Percentiles rank a stretch among this genome's conserved stretches.
phyloP scores from a whole-genome alignment of 805 yeast species.

The Cyberlindnera subsufficiens region DNA sequence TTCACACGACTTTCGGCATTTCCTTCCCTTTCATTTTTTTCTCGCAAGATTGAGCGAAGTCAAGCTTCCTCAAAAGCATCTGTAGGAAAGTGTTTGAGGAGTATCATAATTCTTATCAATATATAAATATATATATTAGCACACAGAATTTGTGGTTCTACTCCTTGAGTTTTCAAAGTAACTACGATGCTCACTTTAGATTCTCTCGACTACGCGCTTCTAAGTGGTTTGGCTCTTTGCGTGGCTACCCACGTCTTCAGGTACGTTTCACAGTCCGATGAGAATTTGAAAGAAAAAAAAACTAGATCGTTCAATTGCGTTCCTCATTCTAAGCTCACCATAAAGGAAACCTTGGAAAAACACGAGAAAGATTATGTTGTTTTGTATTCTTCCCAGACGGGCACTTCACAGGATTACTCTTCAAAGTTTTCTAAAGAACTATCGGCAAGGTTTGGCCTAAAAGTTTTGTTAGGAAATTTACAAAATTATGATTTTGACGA shows the following conservation, averaged over 20 bases:
- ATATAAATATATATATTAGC: no score
- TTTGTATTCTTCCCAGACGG: slow-evolving; percentile 93
- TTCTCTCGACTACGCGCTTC: slow-evolving; percentile 62
- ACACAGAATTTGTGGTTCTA: no score
- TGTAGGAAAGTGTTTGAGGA: no score
- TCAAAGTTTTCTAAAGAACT: slow-evolving; percentile 86
- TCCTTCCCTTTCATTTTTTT: no score
- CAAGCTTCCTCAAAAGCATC: no score
- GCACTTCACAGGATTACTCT: slow-evolving; percentile 97
- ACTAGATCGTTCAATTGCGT: slow-evolving; percentile 24
- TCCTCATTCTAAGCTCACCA: slow-evolving; percentile 42
- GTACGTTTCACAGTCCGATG: slow-evolving; percentile 44
- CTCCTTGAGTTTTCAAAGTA: no score
- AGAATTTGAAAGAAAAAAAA: slow-evolving; percentile 6
- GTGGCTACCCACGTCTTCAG: slow-evolving; percentile 62
- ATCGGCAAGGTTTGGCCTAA: slow-evolving; percentile 71
- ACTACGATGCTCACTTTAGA: slow-evolving; percentile 51
- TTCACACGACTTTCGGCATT: no score
- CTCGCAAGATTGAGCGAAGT: no score
- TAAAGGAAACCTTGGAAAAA: slow-evolving; percentile 48
- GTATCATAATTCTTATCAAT: no score
- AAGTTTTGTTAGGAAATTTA: slow-evolving; percentile 79
- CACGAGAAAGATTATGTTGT: slow-evolving; percentile 73
- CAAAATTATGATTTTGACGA: slow-evolving; percentile 84
- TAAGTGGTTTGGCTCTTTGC: slow-evolving; percentile 61